Conservation (phyloP, 2,329 filamentous ascomycete genomes). For the Metarhizium rileyi region DNA sequence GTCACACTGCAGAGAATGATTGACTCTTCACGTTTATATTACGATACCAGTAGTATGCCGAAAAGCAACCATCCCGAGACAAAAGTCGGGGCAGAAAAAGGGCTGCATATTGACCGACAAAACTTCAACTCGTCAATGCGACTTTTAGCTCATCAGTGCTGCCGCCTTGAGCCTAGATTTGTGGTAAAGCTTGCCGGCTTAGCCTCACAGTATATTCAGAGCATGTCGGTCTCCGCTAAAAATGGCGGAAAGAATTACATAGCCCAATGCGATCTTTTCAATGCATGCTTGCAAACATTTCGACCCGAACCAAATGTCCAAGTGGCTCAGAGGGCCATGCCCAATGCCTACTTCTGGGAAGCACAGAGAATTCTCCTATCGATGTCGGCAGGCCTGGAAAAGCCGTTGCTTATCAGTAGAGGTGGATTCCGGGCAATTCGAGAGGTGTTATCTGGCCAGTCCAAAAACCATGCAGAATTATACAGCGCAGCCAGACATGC, state of each 20-base stretch:
- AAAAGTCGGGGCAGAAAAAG: background rate
- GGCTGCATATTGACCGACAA: conserved; percentile 11
- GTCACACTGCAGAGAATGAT: conserved; percentile 18
- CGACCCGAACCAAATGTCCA: conserved; percentile 16
- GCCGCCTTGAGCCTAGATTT: conserved; percentile 23
- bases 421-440: conserved; percentile 45
- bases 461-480: conserved; percentile 41
- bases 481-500: conserved; percentile 37
- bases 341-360: conserved; percentile 37
- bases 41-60: background rate
- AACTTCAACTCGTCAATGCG: conserved; percentile 17
- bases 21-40: conserved; percentile 13
- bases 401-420: conserved; percentile 40
- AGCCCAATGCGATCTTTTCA: conserved; percentile 22
- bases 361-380: conserved; percentile 45
- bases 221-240: conserved; percentile 8
- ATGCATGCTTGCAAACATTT: conserved; percentile 18
- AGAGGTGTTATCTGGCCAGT: conserved; percentile 40
- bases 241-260: conserved; percentile 14
- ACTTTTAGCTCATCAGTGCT: conserved; percentile 20
- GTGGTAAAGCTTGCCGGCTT: conserved; percentile 20
- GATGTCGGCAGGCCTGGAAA: conserved; percentile 37
- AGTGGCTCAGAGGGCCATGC: conserved; percentile 14
- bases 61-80: background rate
- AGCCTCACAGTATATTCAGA: conserved; percentile 18